Evolutionary conservation across 2,329 filamentous ascomycete species (phyloP).

Genomic region (Periglandula ipomoeae): DNA sequence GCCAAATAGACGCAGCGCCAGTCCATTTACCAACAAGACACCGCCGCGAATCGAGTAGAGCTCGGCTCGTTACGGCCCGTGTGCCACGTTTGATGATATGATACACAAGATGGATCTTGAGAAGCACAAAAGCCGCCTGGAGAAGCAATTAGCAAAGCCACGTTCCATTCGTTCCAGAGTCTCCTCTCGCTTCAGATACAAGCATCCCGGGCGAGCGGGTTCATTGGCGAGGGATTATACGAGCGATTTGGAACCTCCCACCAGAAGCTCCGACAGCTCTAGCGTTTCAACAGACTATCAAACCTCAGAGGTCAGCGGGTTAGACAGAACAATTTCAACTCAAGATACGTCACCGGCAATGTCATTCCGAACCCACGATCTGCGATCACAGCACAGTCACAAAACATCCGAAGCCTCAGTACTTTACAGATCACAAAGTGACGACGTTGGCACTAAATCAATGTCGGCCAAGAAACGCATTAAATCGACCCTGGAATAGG

Average conservation of each 20-base stretch:
- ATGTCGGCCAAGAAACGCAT: conserved; percentile 4
- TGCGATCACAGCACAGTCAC: not conserved
- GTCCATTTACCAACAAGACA: conserved; percentile 29
- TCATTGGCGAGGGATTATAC: not conserved
- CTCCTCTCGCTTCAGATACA: not conserved
- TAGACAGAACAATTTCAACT: not conserved
- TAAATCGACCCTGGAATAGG: conserved; percentile 11
- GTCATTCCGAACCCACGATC: not conserved
- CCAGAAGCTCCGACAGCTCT: not conserved
- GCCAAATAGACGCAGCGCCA: conserved; percentile 24
- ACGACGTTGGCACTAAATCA: not conserved
- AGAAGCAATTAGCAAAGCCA: not conserved
- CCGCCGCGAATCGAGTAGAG: conserved; percentile 35
- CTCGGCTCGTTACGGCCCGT: conserved; percentile 23
- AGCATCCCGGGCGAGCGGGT: not conserved
- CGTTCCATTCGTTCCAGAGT: not conserved
- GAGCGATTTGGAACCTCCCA: not conserved
- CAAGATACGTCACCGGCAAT: not conserved
- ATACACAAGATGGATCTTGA: conserved; percentile 11
- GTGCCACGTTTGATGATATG: conserved; percentile 19
- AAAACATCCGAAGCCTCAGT: not conserved
- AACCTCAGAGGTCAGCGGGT: not conserved
- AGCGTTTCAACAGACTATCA: not conserved
- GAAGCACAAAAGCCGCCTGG: not conserved
- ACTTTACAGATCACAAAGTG: not conserved